Base-by-base conservation (phyloP, 2,329 filamentous ascomycete genomes). In the Trichophyton equinum region DNA sequence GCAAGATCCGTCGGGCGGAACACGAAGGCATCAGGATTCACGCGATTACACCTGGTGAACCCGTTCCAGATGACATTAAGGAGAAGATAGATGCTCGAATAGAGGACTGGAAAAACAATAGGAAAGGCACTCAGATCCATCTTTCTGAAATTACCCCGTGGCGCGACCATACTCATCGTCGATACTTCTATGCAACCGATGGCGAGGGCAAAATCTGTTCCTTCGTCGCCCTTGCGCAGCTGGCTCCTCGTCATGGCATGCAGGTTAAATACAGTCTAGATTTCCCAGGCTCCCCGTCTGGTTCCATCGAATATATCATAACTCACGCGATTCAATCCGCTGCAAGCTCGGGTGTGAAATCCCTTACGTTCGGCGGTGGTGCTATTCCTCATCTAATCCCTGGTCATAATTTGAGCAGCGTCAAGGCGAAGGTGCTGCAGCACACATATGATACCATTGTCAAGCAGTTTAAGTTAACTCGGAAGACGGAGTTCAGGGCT, bases 231-330 rank as follows among this genome's bases (percentile, higher is more conserved):
- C 79, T 96, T 68, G 88, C 88, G 59, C 88, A 90, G 72, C 83
- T 96, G 30, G 83, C 87, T 2, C 89, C 90, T 1, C 79, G 83
- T 40, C 84, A 95, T 71, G 91, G 91, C 60, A 95, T 90, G 84
- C 91, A 96, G 77, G 86, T 96, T 71, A 96, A 96, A 78, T 96
- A 94, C 79, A 88, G 88, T n/a, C 84, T 96, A 60, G 90, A 96
- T 74, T 96, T 96, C 79, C 91, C 91, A 0, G 84, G 83, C 27
- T 83, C 91, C 0, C 88, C 91, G n/a, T 89, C 84, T 51, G 91
- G 91, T 55, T 86, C 88, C 38, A 96, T 96, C 64, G 91, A 96
- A 76, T 82, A 86, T 46, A 82, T 94, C 46, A 87, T 95, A 67
- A 84, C 87, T 42, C 82, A 86, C 69, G 83, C 87, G 0, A 80